phyloP scores from a whole-genome alignment of 116 monocot species.

The Thalassia testudinum region DNA sequence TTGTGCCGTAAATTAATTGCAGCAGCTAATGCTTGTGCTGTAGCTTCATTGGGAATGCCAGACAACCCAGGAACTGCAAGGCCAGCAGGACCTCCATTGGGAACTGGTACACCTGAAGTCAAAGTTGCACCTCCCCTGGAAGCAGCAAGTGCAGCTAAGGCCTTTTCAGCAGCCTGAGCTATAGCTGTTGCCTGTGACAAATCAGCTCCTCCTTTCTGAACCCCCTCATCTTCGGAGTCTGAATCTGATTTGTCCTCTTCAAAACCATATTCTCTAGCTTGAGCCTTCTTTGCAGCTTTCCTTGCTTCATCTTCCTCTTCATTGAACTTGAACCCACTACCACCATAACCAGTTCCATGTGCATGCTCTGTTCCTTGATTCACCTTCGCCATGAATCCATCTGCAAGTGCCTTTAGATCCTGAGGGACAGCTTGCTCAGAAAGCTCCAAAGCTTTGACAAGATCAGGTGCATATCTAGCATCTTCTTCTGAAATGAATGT shows the following conservation, averaged over 20 bases:
- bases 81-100: slow-evolving; percentile 12
- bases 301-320: slow-evolving; percentile 97
- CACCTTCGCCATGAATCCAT: slow-evolving; percentile 81
- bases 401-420: slow-evolving; percentile 77
- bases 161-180: slow-evolving; percentile 48
- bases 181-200: slow-evolving; percentile 25
- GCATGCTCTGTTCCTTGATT: slow-evolving; percentile 83
- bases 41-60: slow-evolving; percentile 24
- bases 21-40: slow-evolving; percentile 69
- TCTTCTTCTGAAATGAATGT: slow-evolving; percentile 97
- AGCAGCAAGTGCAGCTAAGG: no score
- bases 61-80: slow-evolving; percentile 13
- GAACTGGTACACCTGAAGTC: background rate
- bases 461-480: slow-evolving; percentile 81
- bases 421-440: slow-evolving; percentile 85
- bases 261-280: slow-evolving; percentile 91
- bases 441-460: slow-evolving; percentile 79
- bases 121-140: slow-evolving; percentile 25
- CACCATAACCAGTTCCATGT: slow-evolving; percentile 98
- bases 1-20: slow-evolving; percentile 82
- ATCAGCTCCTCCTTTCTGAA: slow-evolving; percentile 80
- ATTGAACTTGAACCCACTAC: slow-evolving; percentile 94
- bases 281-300: slow-evolving; percentile 85
- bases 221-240: slow-evolving; percentile 70
- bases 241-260: slow-evolving; percentile 98